Percentiles rank a stretch among this genome's conserved stretches.
These are phyloP conservation scores for Trifolium dubium DNA, from an alignment of 306 rosid genomes.

Conservation along the genomic window DNA sequence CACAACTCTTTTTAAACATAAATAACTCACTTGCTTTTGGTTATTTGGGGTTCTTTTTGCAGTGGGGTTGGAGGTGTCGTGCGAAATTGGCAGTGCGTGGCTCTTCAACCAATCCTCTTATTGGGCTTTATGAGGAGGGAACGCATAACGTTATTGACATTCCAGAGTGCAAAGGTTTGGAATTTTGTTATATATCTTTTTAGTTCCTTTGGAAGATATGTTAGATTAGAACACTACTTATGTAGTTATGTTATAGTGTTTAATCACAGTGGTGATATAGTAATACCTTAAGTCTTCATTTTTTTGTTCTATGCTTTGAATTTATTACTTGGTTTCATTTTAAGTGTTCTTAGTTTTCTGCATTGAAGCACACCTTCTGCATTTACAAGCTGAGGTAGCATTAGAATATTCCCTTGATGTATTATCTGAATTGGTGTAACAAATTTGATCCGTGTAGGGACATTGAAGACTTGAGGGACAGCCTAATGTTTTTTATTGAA, in stretches of 20 bases:
- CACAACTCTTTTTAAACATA: background rate
- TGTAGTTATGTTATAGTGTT: background rate
- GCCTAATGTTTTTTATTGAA: too few species aligned
- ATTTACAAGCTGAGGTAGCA: background rate
- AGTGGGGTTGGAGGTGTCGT: slow-evolving; percentile 99
- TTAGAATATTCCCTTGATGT: background rate
- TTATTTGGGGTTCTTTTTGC: background rate
- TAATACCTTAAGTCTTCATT: background rate
- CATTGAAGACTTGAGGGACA: too few species aligned
- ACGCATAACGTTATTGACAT: slow-evolving; percentile 88
- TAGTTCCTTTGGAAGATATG: background rate
- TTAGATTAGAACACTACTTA: background rate
- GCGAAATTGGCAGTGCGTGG: slow-evolving; percentile 95
- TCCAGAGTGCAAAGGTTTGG: slow-evolving; percentile 81
- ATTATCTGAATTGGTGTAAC: background rate
- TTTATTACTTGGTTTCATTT: background rate
- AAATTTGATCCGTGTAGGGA: too few species aligned
- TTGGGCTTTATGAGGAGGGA: slow-evolving; percentile 91
- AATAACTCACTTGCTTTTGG: background rate
- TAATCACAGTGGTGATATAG: background rate
- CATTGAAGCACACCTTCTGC: background rate
- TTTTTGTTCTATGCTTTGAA: background rate
- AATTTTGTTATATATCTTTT: background rate
- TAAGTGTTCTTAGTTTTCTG: background rate
- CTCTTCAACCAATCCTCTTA: slow-evolving; percentile 61